Base-by-base conservation (phyloP, 306 rosid genomes). In the Lathyrus oleraceus region DNA sequence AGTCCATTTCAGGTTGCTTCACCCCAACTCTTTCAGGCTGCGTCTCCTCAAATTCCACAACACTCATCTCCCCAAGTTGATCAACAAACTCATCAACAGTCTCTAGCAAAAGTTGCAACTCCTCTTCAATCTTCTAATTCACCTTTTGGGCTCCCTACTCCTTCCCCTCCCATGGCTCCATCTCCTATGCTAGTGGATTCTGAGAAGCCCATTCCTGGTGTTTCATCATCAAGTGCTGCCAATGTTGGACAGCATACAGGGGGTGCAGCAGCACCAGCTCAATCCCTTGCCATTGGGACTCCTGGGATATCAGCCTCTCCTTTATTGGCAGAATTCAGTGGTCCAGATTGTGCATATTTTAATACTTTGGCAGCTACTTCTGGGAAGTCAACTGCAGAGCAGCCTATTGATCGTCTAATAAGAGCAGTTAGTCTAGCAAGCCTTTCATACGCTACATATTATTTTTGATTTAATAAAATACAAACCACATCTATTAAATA, bases 221-320 rank as follows among this genome's bases (percentile, higher is more conserved):
- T 78, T 75, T 85, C 92, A 49, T 63, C 91, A 8, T 56, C 95
- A 72, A 88, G 83, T 87, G 87, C 81, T 76, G 84, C 83, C 56
- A 88, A 83, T 84, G 64, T 76, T 71, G 97, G 84, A 70, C 95
- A 93, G 78, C 91, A 85, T 67, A 66, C 85, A 25, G 82, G 82
- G 59, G 68, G 49, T 60, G 73, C 73, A 10, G 81, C 74, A 39
- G 83, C 85, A 59, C 89, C 88, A 52, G 92, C 87, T 56, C 96
- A 81, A 56, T 94, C 99, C 75, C 96, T 88, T 78, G 92, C 99
- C 64, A 87, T 94, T 48, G 99, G 96, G 48, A 94, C 99, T 60
- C 99, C 99, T 48, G 97, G 99, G 77, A 94, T 94, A 68, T 90
- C 98, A 70, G 95, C 99, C 61, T 94, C 99, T 68, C 99, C 99